These are phyloP conservation scores for Plasmopara muralis DNA, from an alignment of 352 stramenopile species.

Conservation along the genomic window DNA sequence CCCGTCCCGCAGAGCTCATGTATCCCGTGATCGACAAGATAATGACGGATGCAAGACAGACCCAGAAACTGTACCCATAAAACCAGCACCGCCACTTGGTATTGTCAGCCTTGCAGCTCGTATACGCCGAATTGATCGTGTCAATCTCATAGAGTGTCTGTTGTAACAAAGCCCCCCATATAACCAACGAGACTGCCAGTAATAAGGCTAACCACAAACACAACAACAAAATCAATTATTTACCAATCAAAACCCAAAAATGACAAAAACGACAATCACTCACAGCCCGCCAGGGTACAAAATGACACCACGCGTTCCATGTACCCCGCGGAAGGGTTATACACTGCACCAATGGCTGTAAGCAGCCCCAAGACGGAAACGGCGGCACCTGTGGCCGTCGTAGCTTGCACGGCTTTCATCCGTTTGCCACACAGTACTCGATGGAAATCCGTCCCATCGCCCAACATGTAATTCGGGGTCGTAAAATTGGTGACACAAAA, in stretches of 20 bases:
- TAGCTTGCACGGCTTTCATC: constrained; percentile 65
- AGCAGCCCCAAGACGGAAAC: constrained; percentile 57
- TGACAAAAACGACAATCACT: constrained; percentile 18
- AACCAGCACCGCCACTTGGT: constrained; percentile 80
- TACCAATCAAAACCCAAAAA: constrained; percentile 5
- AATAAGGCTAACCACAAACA: constrained; percentile 40
- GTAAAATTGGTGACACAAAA: constrained; percentile 50
- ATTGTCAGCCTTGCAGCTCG: constrained; percentile 60
- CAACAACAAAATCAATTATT: constrained; percentile 3
- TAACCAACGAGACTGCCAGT: constrained; percentile 64
- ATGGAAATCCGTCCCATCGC: constrained; percentile 65
- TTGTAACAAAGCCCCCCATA: constrained; percentile 72
- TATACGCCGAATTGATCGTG: constrained; percentile 68
- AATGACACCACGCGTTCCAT: constrained; percentile 74
- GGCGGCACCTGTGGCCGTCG: constrained; percentile 49
- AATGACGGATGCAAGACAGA: constrained; percentile 75
- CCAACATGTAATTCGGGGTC: constrained; percentile 79
- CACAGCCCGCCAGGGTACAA: constrained; percentile 76
- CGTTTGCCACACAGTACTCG: constrained; percentile 61
- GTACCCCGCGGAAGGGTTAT: constrained; percentile 65
- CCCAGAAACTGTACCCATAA: constrained; percentile 84
- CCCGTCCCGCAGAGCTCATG: constrained; percentile 66
- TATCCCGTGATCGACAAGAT: constrained; percentile 72
- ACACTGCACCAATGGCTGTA: constrained; percentile 62
- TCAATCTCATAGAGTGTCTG: constrained; percentile 77